Evolutionary conservation across 2,329 filamentous ascomycete species (phyloP).

Genomic region (Penicillium sp.): DNA sequence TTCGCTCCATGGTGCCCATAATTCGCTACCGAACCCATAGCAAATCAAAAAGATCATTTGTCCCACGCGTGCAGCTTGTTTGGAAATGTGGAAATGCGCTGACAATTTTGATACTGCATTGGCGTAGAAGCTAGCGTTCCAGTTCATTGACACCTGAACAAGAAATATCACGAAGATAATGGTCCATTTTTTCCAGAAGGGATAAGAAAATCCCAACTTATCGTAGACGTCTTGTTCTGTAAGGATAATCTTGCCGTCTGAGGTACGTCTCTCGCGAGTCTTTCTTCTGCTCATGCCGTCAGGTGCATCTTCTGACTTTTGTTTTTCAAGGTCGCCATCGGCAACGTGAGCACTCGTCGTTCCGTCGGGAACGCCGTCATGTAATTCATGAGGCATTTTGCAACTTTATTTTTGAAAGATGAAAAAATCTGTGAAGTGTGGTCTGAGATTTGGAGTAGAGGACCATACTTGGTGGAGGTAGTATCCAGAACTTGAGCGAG

Average conservation of each 20-base stretch:
- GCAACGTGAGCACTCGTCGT: conserved; percentile 9
- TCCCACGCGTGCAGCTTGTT: conserved; percentile 64
- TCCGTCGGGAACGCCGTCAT: conserved; percentile 13
- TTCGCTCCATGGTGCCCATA: conserved; percentile 84
- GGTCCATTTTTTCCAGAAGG: conserved; percentile 64
- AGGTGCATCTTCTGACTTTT: conserved; percentile 4
- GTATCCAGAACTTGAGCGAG: background rate
- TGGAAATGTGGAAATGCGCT: conserved; percentile 62
- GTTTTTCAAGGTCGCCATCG: conserved; percentile 14
- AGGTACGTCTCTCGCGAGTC: conserved; percentile 13
- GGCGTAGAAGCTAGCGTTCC: conserved; percentile 70
- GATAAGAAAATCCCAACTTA: conserved; percentile 60
- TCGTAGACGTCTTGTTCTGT: conserved; percentile 58
- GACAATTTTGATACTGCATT: conserved; percentile 62
- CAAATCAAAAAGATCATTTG: conserved; percentile 72
- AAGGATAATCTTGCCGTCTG: conserved; percentile 34
- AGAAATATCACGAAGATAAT: conserved; percentile 66
- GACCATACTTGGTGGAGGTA: conserved; percentile 11
- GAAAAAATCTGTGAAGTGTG: background rate
- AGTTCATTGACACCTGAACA: conserved; percentile 72
- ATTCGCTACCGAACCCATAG: conserved; percentile 80
- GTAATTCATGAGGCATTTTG: conserved; percentile 12
- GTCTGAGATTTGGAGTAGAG: conserved; percentile 3
- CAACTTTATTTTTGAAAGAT: background rate
- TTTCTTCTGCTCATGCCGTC: conserved; percentile 4